Evolutionary conservation across 768 basidiomycete genomes (phyloP).

Genomic region (Lactarius vividus): DNA sequence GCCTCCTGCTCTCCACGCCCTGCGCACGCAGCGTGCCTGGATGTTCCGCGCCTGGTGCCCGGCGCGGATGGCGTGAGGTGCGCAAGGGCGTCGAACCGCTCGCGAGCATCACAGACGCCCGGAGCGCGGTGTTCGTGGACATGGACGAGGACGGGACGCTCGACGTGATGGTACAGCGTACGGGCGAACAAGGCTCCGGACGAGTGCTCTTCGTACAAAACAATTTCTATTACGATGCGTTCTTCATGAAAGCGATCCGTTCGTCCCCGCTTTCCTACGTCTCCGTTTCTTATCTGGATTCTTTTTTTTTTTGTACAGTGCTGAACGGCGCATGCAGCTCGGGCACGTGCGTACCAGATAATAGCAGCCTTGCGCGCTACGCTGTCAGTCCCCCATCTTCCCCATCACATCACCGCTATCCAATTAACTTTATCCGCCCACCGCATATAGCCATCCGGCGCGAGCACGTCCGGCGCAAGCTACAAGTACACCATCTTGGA

Average conservation of each 20-base stretch:
- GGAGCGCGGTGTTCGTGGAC: constrained; percentile 79
- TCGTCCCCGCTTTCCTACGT: constrained; percentile 29
- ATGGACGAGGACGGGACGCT: constrained; percentile 95
- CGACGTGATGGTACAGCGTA: constrained; percentile 89
- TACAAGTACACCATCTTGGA: constrained; percentile 98
- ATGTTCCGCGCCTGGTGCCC: constrained; percentile 52
- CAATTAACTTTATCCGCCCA: not conserved
- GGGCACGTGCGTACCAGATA: constrained; percentile 65
- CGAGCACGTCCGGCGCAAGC: constrained; percentile 90
- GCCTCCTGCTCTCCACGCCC: constrained; percentile 60
- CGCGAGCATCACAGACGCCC: constrained; percentile 69
- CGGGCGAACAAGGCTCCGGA: constrained; percentile 61
- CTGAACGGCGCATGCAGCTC: constrained; percentile 91
- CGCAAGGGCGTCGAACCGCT: constrained; percentile 59
- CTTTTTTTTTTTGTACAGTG: constrained; percentile 53
- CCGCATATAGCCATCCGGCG: constrained; percentile 74
- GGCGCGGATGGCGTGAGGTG: constrained; percentile 63
- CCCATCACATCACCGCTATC: not conserved
- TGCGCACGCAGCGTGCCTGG: constrained; percentile 50
- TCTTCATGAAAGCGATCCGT: constrained; percentile 98
- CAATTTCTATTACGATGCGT: constrained; percentile 97
- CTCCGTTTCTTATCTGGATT: not conserved
- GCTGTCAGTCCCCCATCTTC: constrained; percentile 50
- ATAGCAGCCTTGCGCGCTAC: constrained; percentile 57
- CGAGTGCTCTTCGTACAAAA: constrained; percentile 85